Evolutionary conservation across 352 stramenopile species (phyloP), one percentile per base, ranked within the genome.

Genomic region (Phytophthora pinifolia): DNA sequence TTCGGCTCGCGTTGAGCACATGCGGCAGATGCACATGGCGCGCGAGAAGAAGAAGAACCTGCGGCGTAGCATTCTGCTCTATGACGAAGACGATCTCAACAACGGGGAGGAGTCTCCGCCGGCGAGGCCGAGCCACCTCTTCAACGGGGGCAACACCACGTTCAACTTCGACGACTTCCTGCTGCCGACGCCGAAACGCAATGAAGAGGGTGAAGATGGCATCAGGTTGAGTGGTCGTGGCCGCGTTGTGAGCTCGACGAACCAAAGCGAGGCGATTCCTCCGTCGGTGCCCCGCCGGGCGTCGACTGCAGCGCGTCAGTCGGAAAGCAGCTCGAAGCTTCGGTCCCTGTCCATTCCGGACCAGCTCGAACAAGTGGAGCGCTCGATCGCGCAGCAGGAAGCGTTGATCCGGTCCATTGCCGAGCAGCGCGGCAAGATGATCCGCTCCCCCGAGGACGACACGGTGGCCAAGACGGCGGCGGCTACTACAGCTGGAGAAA

Each of bases 11-110:
- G 66, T 89, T 15, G 76, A 86, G 45, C 65, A 62, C 6, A 69
- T 89, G 54, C 69, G 77, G 9, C 74, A 86, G 53, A 76, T 80
- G 20, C 79, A 89, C 69, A 74, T 89, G 64, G 68, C 65, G 27
- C 67, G 72, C 20, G 79, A 89, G 59, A 85, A 83, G 50, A 72
- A 76, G 49, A 86, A 86, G 37, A 79, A 79, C 20, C 36, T 55
- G 44, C 62, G 61, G 9, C 61, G 55, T 14, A 76, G 59, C 18
- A 76, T 85, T 42, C 59, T 62, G 47, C 52, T 85, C 15, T 79
- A 75, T 33, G 75, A 83, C 39, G 70, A 74, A 56, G 62, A 75
- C 5, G 60, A 72, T 18, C 20, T 70, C 12, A 61, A 67, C 12
- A 66, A 64, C 30, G 62, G 57, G 31, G 65, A 58, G 15, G 62